Base-by-base conservation (phyloP, 2,329 filamentous ascomycete species). In the Chrysosporium keratinophilum region DNA sequence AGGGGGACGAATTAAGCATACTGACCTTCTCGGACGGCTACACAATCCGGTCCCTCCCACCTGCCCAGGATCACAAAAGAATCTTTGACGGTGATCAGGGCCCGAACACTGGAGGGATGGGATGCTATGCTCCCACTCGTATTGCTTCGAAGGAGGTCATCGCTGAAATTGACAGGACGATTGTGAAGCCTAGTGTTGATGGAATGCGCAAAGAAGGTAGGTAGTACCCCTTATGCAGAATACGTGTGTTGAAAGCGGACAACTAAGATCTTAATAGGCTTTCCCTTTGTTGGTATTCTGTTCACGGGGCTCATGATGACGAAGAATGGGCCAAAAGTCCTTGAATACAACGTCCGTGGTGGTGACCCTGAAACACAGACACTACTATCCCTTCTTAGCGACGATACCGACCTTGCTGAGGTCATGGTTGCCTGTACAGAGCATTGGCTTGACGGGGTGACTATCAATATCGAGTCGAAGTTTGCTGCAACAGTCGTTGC, bases 21-120 rank as follows among this genome's bases (percentile, higher is more conserved):
- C 76, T 98, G 47, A 88, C 85, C 33, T 95, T 98, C 72, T 88
- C 84, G 64, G 93, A 98, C 66, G 93, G 93, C 50, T 85, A 86
- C 66, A 85, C 84, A 1, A 86, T 95, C 67, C 80, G 81, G 65
- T 88, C 85, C 7, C 76, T 97, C 9, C 91, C 91, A 4, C 85
- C 93, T 0, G 91, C 91, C 1, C 93, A 98, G 70, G 93, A 97
- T 69, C 93, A 98, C 76, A 97, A 98, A 78, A 82, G 89, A 58
- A 89, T 94, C 59, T 87, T 86, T 51, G 93, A 98, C 64, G 88
- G 87, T 52, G 91, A 97, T 66, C 78, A 81, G 48, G 93, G 93
- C 1, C 87, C 89, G 37, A 97, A 97, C 73, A 97, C 93, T 1
- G 93, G 91, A 56, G 93, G 93, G 40, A 97, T 97, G 93, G 93